Conservation (phyloP, 495 filamentous ascomycete species). For the Hypoxylon crocopeplum region DNA sequence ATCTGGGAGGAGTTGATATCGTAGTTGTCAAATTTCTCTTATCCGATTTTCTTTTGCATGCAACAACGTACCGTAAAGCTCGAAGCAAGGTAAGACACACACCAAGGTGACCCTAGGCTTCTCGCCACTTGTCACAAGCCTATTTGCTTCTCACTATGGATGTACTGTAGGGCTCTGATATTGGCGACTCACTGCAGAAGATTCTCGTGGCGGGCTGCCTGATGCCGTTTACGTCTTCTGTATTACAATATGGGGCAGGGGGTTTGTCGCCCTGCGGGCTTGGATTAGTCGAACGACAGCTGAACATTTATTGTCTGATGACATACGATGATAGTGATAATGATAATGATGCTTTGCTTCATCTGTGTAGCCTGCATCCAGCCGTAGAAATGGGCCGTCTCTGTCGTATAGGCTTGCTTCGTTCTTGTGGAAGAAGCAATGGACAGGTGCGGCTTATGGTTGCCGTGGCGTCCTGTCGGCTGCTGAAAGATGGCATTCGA, state of each 20-base stretch:
- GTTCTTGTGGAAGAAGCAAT: background rate
- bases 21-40: no score
- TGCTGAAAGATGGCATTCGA: no score
- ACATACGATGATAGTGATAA: slow-evolving; percentile 25
- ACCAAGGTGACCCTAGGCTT: slow-evolving; percentile 7
- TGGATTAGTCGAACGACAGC: slow-evolving; percentile 25
- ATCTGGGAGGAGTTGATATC: no score
- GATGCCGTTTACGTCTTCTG: slow-evolving; percentile 5
- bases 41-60: no score
- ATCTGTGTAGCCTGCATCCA: background rate
- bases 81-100: no score
- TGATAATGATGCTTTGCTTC: no score
- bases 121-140: slow-evolving; percentile 30
- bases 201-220: slow-evolving; percentile 6
- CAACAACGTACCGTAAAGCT: no score
- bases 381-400: slow-evolving; percentile 4
- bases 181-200: background rate
- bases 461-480: no score
- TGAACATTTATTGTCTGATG: slow-evolving; percentile 16
- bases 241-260: background rate
- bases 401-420: background rate
- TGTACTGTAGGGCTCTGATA: background rate
- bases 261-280: no score
- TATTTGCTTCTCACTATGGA: slow-evolving; percentile 20
- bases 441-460: no score